Base-by-base conservation (phyloP, 2,329 filamentous ascomycete species). In the Colletotrichum simmondsii region DNA sequence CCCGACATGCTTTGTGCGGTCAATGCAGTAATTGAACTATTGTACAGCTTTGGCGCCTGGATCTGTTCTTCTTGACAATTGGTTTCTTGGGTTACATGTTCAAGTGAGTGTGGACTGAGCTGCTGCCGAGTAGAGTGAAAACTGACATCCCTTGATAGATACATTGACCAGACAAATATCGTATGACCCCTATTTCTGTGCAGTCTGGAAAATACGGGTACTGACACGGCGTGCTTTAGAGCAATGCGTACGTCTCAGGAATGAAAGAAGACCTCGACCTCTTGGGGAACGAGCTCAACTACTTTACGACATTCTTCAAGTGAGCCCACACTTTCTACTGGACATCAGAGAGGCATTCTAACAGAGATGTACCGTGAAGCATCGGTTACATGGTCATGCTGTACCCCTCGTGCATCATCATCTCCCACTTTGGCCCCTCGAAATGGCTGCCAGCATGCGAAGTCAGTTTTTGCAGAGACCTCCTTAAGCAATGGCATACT, bases 261-360 rank as follows among this genome's bases (percentile, higher is more conserved):
- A 77, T 80, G 76, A 72, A 77, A n/a, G 75, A 78, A 30, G 78
- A 79, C 24, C 72, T 80, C 3, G n/a, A 42, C 7, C 75, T 80
- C 37, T 73, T 52, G 42, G 77, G 77, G 19, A 78, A 79, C 52
- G 64, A 79, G 37, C 75, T 75, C 53, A 79, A 76, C 8, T 77
- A 79, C 64, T 75, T 74, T 32, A 60, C 66, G 14, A 78, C 77
- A 2, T 75, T 69, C 16, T 79, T 75, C 65, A 72, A 72, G 69
- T 72, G 32, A 54, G 69, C 30, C 0, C 5, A 22, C 1, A 8
- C 7, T 2, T 24, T 1, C 24, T 14, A 4, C 14, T 24, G 1
- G 1, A 22, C 10, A 14, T 3, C 2, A 12, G 5, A 14, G 19
- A 3, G 12, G 37, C 24, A 10, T 35, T 37, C 52, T 24, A 60